These are phyloP conservation scores for Ceratobasidium theobromae DNA, from an alignment of 1,284 basidiomycete genomes.

Conservation along the genomic window DNA sequence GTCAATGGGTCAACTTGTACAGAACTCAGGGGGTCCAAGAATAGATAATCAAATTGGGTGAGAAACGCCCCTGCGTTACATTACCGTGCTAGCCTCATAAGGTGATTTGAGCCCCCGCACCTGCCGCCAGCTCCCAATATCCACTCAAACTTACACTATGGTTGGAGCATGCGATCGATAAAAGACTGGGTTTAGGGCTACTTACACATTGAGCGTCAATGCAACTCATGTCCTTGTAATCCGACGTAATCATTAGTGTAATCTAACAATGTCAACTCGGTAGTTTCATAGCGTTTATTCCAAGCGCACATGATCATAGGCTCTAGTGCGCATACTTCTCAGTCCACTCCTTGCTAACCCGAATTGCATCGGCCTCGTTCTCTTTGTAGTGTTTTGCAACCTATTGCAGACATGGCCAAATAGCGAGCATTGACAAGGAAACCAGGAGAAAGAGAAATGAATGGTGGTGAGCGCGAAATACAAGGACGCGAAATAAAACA, in stretches of 20 bases:
- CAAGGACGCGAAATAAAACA: constrained; percentile 39
- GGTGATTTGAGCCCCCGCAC: not conserved
- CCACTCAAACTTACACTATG: too few species aligned
- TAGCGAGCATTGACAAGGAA: not conserved
- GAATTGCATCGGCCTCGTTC: constrained; percentile 88
- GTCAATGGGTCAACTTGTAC: not conserved
- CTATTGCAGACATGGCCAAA: constrained; percentile 38
- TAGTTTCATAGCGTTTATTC: too few species aligned
- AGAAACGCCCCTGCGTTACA: constrained; percentile 26
- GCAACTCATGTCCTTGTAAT: too few species aligned
- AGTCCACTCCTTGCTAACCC: constrained; percentile 92
- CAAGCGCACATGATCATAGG: too few species aligned
- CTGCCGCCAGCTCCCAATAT: not conserved
- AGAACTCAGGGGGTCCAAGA: not conserved
- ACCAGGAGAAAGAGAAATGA: not conserved
- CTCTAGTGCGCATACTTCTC: constrained; percentile 65
- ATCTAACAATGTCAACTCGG: too few species aligned
- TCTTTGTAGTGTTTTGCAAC: constrained; percentile 99
- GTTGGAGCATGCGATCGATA: too few species aligned
- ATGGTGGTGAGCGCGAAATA: too few species aligned
- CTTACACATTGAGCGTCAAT: too few species aligned
- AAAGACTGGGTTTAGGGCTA: too few species aligned
- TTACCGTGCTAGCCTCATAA: not conserved
- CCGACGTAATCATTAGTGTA: too few species aligned
- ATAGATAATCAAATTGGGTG: constrained; percentile 15